These are phyloP conservation scores for Neurospora tetrasperma DNA, from an alignment of 495 filamentous ascomycete species.

Conservation along the genomic window DNA sequence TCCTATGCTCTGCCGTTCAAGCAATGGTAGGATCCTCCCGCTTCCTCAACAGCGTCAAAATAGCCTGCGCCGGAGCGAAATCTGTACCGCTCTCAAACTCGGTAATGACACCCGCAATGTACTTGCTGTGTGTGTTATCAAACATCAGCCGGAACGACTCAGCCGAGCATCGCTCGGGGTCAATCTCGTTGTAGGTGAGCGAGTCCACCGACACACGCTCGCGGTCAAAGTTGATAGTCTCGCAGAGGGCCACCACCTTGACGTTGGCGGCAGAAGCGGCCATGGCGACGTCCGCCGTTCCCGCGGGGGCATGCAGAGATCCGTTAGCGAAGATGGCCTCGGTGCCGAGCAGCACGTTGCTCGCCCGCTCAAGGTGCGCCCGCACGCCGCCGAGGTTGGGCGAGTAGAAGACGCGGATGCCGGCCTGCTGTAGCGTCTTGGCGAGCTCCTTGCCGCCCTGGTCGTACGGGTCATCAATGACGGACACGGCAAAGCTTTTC, in stretches of 20 bases:
- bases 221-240: slow-evolving; percentile 84
- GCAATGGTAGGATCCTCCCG: slow-evolving; percentile 38
- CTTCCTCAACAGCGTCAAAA: slow-evolving; percentile 45
- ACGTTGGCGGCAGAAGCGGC: slow-evolving; percentile 62
- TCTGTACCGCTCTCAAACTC: slow-evolving; percentile 58
- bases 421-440: slow-evolving; percentile 51
- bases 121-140: slow-evolving; percentile 86
- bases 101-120: slow-evolving; percentile 79
- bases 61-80: slow-evolving; percentile 73
- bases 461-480: slow-evolving; percentile 77
- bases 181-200: slow-evolving; percentile 89
- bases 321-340: slow-evolving; percentile 90
- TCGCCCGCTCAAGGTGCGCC: slow-evolving; percentile 60
- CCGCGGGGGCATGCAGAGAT: slow-evolving; percentile 72
- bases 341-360: slow-evolving; percentile 76
- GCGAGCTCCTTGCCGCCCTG: slow-evolving; percentile 63
- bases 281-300: slow-evolving; percentile 84
- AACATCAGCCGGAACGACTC: slow-evolving; percentile 80
- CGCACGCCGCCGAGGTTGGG: slow-evolving; percentile 61
- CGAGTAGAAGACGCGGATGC: slow-evolving; percentile 69
- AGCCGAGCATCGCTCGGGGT: slow-evolving; percentile 37
- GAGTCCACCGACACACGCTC: slow-evolving; percentile 83
- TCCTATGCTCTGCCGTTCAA: slow-evolving; percentile 6
- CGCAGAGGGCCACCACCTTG: slow-evolving; percentile 84
- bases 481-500: slow-evolving; percentile 68